Evolutionary conservation across 306 rosid genomes (phyloP), one percentile per base, ranked within the genome.

Genomic region (Gillenia trifoliata): DNA sequence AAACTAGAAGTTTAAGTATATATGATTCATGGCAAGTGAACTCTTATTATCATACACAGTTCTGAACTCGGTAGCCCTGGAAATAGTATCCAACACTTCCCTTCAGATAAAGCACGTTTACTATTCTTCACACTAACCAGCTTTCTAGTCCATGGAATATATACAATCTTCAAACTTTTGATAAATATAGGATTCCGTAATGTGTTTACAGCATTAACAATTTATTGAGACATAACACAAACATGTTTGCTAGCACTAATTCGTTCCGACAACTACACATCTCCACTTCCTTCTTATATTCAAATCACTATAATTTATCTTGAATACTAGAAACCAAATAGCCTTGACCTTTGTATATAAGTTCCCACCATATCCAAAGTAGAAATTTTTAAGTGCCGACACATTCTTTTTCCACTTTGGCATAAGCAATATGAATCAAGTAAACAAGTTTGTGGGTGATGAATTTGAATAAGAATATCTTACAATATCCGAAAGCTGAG

Each of bases 401-500:
- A 3, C 13, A 9, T 40, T 31, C 5, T 57, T 41, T 26, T 17
- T 55, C 23, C 52, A 9, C 43, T 20, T 20, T 20, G 8, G 22
- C 3, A 55, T 9, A 56, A 33, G 73, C 52, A 54, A 70, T 75
- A 41, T 10, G 38, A 57, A 71, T 12, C 5, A 38, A 23, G 13
- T 33, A 73, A 77, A 16, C 12, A 61, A 23, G 31, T n/a, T 22
- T 41, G 12, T 34, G 38, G 6, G 30, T 29, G 12, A 28, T 9
- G 34, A 40, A 63, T 17, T 34, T 34, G 34, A 66, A 57, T 38
- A 55, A 67, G 5, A 68, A 56, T 34, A 52, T 68, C 78, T 75
- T 79, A 79, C 86, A 79, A 50, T 50, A 76, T 43, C 12, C 70
- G 76, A 72, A 83, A 56, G 76, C 81, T 76, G 40, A 76, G 81